phyloP scores from a whole-genome alignment of 805 yeast species.

The Metschnikowia lunata region DNA sequence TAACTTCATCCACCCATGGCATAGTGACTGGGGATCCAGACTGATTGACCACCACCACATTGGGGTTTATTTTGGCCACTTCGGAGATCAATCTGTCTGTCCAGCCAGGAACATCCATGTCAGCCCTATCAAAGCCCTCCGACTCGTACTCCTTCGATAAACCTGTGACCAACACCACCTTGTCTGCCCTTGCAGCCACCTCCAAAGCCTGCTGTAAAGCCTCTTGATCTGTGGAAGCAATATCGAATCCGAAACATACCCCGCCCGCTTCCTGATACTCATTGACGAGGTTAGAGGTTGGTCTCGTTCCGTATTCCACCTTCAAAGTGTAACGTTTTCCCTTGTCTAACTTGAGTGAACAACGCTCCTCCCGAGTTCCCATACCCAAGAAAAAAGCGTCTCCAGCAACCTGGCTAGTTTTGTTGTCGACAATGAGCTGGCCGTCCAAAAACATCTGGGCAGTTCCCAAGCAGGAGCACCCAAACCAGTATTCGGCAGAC shows the following conservation, averaged over 20 bases:
- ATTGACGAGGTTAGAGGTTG: conserved; percentile 26
- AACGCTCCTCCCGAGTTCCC: conserved; percentile 51
- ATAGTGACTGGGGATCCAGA: conserved; percentile 31
- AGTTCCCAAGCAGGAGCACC: conserved; percentile 50
- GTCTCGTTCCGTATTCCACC: conserved; percentile 50
- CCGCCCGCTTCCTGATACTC: conserved; percentile 22
- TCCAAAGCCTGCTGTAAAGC: conserved; percentile 24
- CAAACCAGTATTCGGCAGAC: conserved; percentile 48
- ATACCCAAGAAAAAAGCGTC: conserved; percentile 45
- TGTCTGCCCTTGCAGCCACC: conserved; percentile 25
- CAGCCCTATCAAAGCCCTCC: conserved; percentile 27
- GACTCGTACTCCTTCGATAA: conserved; percentile 29
- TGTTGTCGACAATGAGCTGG: conserved; percentile 52
- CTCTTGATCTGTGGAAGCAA: conserved; percentile 18
- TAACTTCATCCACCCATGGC: conserved; percentile 27
- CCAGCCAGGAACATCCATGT: conserved; percentile 28
- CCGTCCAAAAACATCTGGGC: conserved; percentile 52
- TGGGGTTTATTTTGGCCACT: conserved; percentile 25
- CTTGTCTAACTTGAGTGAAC: conserved; percentile 33
- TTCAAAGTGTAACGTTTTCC: conserved; percentile 44
- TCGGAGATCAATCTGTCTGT: conserved; percentile 25
- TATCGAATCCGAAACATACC: conserved; percentile 24
- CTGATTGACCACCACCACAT: conserved; percentile 30
- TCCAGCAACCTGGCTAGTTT: conserved; percentile 48
- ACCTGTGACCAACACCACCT: conserved; percentile 27